Evolutionary conservation across 1,139 yeast genomes (phyloP).

Genomic region (Hanseniaspora uvarum): DNA sequence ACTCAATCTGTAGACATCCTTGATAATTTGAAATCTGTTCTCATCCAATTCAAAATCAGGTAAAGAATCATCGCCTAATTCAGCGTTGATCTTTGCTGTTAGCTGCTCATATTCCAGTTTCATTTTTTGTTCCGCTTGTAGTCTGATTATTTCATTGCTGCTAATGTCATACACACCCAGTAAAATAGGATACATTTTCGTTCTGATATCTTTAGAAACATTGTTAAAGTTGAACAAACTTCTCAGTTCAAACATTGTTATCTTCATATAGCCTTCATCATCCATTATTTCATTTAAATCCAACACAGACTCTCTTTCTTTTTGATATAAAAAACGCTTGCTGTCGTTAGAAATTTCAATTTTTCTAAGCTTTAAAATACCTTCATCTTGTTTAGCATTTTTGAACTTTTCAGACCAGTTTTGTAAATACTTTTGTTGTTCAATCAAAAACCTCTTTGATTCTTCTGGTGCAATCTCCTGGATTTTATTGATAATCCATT

Average conservation of each 20-base stretch:
- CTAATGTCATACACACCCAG: constrained; percentile 86
- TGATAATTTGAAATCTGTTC: constrained; percentile 79
- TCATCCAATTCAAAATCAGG: constrained; percentile 44
- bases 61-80: neutral
- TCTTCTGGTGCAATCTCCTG: constrained; percentile 15
- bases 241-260: constrained; percentile 13
- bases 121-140: constrained; percentile 46
- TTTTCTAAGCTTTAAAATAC: constrained; percentile 27
- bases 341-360: constrained; percentile 27
- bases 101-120: constrained; percentile 61
- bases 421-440: constrained; percentile 11
- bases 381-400: constrained; percentile 18
- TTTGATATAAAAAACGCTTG: constrained; percentile 21
- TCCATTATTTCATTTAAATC: constrained; percentile 42
- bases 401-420: constrained; percentile 9
- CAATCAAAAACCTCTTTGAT: constrained; percentile 10
- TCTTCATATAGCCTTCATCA: constrained; percentile 14
- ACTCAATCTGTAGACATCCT: constrained; percentile 71
- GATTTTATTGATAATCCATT: constrained; percentile 13
- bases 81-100: constrained; percentile 17
- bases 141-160: constrained; percentile 59
- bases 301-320: constrained; percentile 31
- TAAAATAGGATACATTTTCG: constrained; percentile 77
- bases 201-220: constrained; percentile 38
- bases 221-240: constrained; percentile 7